phyloP scores from a whole-genome alignment of 2,329 filamentous ascomycete species.

The Periconia macrospinosa region DNA sequence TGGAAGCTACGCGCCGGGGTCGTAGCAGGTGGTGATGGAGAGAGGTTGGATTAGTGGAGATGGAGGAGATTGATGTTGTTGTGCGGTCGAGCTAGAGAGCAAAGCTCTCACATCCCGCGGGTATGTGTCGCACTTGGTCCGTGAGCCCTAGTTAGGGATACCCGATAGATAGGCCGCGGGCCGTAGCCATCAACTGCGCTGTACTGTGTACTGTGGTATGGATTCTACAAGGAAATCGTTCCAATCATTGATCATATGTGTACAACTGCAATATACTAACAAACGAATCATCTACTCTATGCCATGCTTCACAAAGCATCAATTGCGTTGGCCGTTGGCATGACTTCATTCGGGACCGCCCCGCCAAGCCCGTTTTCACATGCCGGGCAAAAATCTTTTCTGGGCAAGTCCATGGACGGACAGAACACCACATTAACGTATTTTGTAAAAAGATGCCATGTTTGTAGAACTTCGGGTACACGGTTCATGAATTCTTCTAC shows the following conservation, averaged over 20 bases:
- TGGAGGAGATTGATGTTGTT: conserved; percentile 19
- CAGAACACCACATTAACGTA: too few relatives aligned
- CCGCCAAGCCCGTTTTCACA: conserved; percentile 7
- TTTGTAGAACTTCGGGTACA: too few relatives aligned
- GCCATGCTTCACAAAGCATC: too few relatives aligned
- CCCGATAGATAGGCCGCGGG: neutral
- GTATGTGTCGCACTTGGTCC: conserved; percentile 12
- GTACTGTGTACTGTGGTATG: too few relatives aligned
- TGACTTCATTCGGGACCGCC: neutral
- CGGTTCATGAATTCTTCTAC: too few relatives aligned
- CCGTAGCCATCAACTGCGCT: neutral
- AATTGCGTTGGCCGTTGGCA: too few relatives aligned
- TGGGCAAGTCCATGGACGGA: too few relatives aligned
- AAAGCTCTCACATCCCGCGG: conserved; percentile 26
- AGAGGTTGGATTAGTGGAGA: conserved; percentile 12
- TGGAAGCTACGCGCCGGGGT: conserved; percentile 36
- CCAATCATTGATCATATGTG: too few relatives aligned
- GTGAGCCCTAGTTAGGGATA: neutral
- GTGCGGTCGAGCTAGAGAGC: conserved; percentile 24
- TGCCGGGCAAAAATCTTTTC: conserved; percentile 1
- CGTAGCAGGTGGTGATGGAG: conserved; percentile 29
- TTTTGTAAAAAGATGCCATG: too few relatives aligned
- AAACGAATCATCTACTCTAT: too few relatives aligned
- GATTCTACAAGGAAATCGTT: neutral
- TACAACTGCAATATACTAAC: too few relatives aligned